Evolutionary conservation across 352 stramenopile species (phyloP), one percentile per base, ranked within the genome.

Genomic region (Phytophthora macrochlamydospora): DNA sequence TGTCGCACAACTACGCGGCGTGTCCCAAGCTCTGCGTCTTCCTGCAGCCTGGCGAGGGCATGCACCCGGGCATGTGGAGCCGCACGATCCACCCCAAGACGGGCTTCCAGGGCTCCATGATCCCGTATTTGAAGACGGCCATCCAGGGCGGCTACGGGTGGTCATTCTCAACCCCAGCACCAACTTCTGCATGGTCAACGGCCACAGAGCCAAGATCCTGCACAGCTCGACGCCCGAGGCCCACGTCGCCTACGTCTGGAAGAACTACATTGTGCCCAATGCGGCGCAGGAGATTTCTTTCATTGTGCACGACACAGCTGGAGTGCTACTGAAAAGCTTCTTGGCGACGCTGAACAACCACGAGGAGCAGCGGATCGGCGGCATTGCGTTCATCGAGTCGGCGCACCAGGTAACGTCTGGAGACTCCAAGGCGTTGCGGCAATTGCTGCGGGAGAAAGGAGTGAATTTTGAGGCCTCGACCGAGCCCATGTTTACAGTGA

Each of bases 351-450:
- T 96, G 14, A 70, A 59, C 13, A 71, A 72, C 31, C 75, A 89
- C 30, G 85, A 94, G 37, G 70, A 89, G 50, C 65, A 74, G 28
- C 81, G 88, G 2, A 63, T 96, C 32, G 86, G 86, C 1, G 88
- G 88, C 43, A 87, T 96, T 62, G 86, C 87, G 11, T 96, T 93
- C 62, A 94, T 96, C 61, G 89, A 94, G 52, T 94, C 87, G 14
- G 75, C 82, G 13, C 85, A 93, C 44, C 84, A 90, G 37, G 56
- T 93, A 5, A 88, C 78, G 57, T 91, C 84, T 13, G 76, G 62
- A 30, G 82, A 92, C 30, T 73, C 69, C 12, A 74, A 67, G 5
- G 78, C 71, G 35, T 60, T 92, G 35, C 76, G 82, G 2, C 68
- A 85, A n/a, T 49, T 96, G 13, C 65, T 96, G 33, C 73, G 72